These are phyloP conservation scores for Edaphochlamys debaryana DNA, from an alignment of 139 green algal genomes.

Conservation along the genomic window DNA sequence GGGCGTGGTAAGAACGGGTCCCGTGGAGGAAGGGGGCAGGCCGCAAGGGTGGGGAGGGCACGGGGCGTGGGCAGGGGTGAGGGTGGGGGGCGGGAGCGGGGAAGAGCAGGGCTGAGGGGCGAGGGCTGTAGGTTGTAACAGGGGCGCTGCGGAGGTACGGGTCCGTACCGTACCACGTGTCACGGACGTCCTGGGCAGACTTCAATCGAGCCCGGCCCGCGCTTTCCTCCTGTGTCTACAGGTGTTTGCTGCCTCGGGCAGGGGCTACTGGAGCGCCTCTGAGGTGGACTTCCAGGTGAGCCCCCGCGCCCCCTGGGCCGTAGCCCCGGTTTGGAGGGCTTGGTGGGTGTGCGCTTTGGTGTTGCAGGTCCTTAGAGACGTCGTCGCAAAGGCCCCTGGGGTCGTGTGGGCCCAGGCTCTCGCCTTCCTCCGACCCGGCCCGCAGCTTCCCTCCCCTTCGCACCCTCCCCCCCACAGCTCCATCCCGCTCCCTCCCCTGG, in stretches of 20 bases:
- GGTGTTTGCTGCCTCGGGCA: conserved; percentile 71
- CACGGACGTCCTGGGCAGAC: background rate
- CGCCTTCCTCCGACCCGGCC: background rate
- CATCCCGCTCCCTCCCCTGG: background rate
- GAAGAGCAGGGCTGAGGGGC: too few species aligned
- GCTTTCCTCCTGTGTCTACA: conserved; percentile 2
- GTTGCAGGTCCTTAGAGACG: background rate
- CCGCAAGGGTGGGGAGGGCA: too few species aligned
- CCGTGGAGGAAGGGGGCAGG: too few species aligned
- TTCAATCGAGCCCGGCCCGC: conserved; percentile 4
- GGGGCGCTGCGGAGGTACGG: background rate
- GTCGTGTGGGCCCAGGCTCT: background rate
- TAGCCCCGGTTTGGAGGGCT: background rate
- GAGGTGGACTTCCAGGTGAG: conserved; percentile 66
- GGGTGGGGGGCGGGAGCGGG: too few species aligned
- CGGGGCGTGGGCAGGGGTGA: too few species aligned
- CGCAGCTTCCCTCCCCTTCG: background rate
- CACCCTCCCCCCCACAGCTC: too few species aligned
- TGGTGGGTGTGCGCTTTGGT: background rate
- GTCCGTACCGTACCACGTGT: background rate
- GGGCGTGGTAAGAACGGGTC: too few species aligned
- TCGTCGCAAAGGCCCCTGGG: background rate
- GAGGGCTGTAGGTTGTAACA: background rate
- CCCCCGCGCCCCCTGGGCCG: background rate
- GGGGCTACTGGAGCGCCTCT: conserved; percentile 54